Percentiles rank a stretch among this genome's conserved stretches.
These are phyloP conservation scores for Stylonectria norvegica DNA, from an alignment of 2,329 filamentous ascomycete genomes.

Conservation along the genomic window DNA sequence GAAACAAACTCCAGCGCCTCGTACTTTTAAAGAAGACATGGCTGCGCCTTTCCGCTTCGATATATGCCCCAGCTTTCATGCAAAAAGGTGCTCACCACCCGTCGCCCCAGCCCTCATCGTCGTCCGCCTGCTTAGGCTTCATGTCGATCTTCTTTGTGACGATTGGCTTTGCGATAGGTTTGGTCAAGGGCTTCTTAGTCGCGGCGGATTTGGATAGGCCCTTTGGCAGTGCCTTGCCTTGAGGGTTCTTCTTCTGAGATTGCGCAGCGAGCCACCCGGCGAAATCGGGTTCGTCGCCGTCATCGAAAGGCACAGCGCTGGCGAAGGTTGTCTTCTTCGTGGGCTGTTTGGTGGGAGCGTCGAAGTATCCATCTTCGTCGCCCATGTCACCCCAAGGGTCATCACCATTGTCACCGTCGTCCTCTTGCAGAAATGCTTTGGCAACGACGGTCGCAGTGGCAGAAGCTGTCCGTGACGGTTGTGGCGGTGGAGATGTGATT, in stretches of 20 bases:
- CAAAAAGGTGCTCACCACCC: conserved; percentile 49
- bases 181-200: conserved; percentile 41
- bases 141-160: conserved; percentile 65
- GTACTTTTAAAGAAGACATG: conserved; percentile 1
- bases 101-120: conserved; percentile 64
- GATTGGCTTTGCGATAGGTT: conserved; percentile 42
- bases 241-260: conserved; percentile 64
- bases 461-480: conserved; percentile 47
- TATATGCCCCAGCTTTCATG: no score
- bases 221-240: conserved; percentile 71
- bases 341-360: conserved; percentile 29
- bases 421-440: conserved; percentile 53
- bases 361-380: conserved; percentile 45
- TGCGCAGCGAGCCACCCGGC: conserved; percentile 92
- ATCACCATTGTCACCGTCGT: conserved; percentile 56
- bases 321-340: conserved; percentile 32
- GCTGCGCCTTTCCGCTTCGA: no score
- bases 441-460: conserved; percentile 42
- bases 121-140: conserved; percentile 58
- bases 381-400: conserved; percentile 75
- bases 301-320: conserved; percentile 61
- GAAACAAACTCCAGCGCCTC: conserved; percentile 11
- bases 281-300: conserved; percentile 84
- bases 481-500: conserved; percentile 48
- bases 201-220: conserved; percentile 64